Conservation (phyloP, 2,329 filamentous ascomycete genomes). For the Apiospora phragmitis region DNA sequence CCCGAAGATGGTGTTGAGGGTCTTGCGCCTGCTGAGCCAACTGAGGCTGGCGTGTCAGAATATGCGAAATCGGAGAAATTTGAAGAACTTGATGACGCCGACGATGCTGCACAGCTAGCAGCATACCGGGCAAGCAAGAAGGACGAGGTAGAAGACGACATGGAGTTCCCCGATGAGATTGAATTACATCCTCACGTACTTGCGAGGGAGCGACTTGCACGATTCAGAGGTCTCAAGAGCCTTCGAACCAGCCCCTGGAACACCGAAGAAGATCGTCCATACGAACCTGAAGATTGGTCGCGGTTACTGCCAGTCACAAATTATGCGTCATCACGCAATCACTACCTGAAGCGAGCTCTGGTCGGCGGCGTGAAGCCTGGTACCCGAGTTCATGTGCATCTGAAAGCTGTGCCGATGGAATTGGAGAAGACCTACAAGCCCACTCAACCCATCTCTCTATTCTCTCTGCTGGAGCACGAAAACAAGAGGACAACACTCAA, state of each 20-base stretch:
- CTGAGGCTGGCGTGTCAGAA: slow-evolving; percentile 80
- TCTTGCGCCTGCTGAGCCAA: slow-evolving; percentile 64
- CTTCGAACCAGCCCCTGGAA: slow-evolving; percentile 87
- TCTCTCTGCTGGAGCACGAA: slow-evolving; percentile 89
- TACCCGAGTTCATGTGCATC: slow-evolving; percentile 77
- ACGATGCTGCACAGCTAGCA: slow-evolving; percentile 72
- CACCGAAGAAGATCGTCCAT: slow-evolving; percentile 78
- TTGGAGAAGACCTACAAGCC: slow-evolving; percentile 50
- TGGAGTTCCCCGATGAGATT: slow-evolving; percentile 96
- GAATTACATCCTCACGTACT: slow-evolving; percentile 87
- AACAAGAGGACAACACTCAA: slow-evolving; percentile 92
- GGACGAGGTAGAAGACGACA: slow-evolving; percentile 82
- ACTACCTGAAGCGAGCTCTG: slow-evolving; percentile 76
- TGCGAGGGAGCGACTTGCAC: slow-evolving; percentile 79
- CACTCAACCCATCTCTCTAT: slow-evolving; percentile 67
- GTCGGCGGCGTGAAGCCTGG: slow-evolving; percentile 86
- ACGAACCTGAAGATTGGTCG: slow-evolving; percentile 89
- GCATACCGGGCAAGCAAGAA: slow-evolving; percentile 78
- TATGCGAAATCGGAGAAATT: slow-evolving; percentile 96
- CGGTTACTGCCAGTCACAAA: slow-evolving; percentile 85
- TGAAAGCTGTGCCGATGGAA: slow-evolving; percentile 53
- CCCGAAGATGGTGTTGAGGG: slow-evolving; percentile 86
- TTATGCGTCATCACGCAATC: slow-evolving; percentile 80
- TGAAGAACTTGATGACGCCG: slow-evolving; percentile 80
- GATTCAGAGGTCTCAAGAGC: slow-evolving; percentile 91